Base-by-base conservation (phyloP, 2,329 filamentous ascomycete species). In the Pseudogymnoascus sp. region DNA sequence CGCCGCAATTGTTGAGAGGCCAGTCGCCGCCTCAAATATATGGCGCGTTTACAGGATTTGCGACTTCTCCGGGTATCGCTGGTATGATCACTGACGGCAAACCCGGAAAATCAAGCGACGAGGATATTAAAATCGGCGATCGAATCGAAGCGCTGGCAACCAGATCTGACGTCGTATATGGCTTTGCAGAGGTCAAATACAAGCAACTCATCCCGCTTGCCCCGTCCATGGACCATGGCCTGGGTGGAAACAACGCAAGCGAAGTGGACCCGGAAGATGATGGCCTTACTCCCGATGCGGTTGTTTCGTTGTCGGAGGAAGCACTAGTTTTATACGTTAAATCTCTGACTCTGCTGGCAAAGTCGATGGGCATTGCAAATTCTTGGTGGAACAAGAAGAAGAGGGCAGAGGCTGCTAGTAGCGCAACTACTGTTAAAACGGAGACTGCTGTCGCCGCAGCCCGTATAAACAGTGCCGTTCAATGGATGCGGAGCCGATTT, bases 121-220 rank as follows among this genome's bases (percentile, higher is more conserved):
- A 97, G 72, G 95, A 98, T 73, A 81, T 83, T 14, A 85, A 85
- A 68, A 87, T 90, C 43, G 86, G 93, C 2, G 89, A 92, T 71
- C 83, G 85, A 51, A 92, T 98, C 64, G 93, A 99, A 75, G 93
- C 98, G 70, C 89, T 91, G 68, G 95, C 95, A 1, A 95, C 92
- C 34, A 84, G 93, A 41, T 97, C 93, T 73, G 93, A 99, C 75
- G 95, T 97, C 54, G 93, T 99, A 2, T 99, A 93, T 74, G 93
- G 93, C 2, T 98, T 99, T 76, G 95, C 95, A 5, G 93, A 99
- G 77, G 93, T 99, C 73, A 99, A 99, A 77, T 97, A 96, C 77
- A 95, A 96, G 76, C 95, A 99, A 76, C 83, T 99, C n/a, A 85
- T 97, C 61, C 95, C 95, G 2, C 79, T 95, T 51, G 87, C 91